Percentiles rank a stretch among this genome's conserved stretches.
These are phyloP conservation scores for Elaeis guineensis DNA, from an alignment of 176 grass and related monocot species.

Conservation along the genomic window DNA sequence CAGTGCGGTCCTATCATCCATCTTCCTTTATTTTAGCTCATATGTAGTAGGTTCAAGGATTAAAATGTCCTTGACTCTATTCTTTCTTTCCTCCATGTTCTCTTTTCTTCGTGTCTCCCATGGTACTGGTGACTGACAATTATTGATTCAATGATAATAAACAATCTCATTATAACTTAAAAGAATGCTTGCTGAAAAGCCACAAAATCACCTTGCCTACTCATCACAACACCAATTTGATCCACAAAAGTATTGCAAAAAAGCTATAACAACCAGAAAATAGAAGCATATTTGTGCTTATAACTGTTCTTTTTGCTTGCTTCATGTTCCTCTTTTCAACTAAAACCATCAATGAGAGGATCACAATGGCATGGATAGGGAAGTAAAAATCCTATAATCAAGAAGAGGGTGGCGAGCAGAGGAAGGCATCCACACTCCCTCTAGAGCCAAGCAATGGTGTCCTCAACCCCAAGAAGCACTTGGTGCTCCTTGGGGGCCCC, in stretches of 20 bases:
- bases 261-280: too few species aligned
- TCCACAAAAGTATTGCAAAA: too few species aligned
- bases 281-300: not conserved
- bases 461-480: constrained; percentile 87
- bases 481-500: constrained; percentile 81
- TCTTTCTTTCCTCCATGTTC: too few species aligned
- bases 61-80: too few species aligned
- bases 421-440: constrained; percentile 74
- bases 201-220: not conserved
- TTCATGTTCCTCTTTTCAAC: not conserved
- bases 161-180: too few species aligned
- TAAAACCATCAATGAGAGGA: not conserved
- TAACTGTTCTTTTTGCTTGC: not conserved
- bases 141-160: too few species aligned
- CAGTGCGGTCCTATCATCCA: too few species aligned
- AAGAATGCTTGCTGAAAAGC: not conserved
- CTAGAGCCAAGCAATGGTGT: constrained; percentile 59
- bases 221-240: too few species aligned
- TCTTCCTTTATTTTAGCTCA: too few species aligned
- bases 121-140: too few species aligned
- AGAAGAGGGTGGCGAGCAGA: constrained; percentile 43
- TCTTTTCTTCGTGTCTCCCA: too few species aligned
- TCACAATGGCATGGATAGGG: not conserved
- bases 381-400: not conserved
- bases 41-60: too few species aligned